Evolutionary conservation across 768 basidiomycete species (phyloP).

Genomic region (Trametes meyenii): DNA sequence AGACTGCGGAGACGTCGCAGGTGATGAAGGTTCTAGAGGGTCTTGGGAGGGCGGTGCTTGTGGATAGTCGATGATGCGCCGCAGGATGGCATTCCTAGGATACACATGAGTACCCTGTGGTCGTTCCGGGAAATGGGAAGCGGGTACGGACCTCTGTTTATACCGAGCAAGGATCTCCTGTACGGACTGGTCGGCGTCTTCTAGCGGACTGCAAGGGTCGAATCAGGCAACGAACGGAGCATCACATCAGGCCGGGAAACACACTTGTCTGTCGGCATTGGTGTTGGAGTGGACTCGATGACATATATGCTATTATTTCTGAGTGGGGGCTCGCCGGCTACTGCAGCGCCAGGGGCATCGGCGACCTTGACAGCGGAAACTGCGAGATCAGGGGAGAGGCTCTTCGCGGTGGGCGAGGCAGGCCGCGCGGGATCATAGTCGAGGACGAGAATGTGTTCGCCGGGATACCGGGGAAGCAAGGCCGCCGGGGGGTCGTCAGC

Average conservation of each 20-base stretch:
- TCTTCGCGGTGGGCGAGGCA: slow-evolving; percentile 50
- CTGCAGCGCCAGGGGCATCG: slow-evolving; percentile 72
- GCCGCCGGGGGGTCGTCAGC: slow-evolving; percentile 74
- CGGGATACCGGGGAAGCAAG: slow-evolving; percentile 58
- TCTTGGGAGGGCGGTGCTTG: background rate
- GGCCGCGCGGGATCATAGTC: slow-evolving; percentile 57
- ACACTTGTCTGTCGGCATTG: slow-evolving; percentile 49
- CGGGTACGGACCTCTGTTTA: slow-evolving; percentile 58
- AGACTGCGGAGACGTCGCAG: slow-evolving; percentile 4
- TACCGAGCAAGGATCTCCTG: slow-evolving; percentile 59
- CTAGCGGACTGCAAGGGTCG: slow-evolving; percentile 17
- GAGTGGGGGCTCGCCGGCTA: slow-evolving; percentile 44
- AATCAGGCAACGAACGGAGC: background rate
- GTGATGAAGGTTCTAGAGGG: background rate
- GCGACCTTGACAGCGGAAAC: slow-evolving; percentile 65
- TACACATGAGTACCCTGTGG: slow-evolving; percentile 1
- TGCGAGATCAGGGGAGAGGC: slow-evolving; percentile 49
- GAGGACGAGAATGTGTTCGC: slow-evolving; percentile 76
- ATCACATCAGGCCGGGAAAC: slow-evolving; percentile 21
- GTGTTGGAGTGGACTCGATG: slow-evolving; percentile 59
- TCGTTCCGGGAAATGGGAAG: background rate
- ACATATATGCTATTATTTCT: slow-evolving; percentile 73
- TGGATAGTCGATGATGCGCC: slow-evolving; percentile 56
- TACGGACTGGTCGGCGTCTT: slow-evolving; percentile 47
- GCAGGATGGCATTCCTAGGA: slow-evolving; percentile 54